Conservation (phyloP, 2,329 filamentous ascomycete species). For the Fusarium pseudograminearum region DNA sequence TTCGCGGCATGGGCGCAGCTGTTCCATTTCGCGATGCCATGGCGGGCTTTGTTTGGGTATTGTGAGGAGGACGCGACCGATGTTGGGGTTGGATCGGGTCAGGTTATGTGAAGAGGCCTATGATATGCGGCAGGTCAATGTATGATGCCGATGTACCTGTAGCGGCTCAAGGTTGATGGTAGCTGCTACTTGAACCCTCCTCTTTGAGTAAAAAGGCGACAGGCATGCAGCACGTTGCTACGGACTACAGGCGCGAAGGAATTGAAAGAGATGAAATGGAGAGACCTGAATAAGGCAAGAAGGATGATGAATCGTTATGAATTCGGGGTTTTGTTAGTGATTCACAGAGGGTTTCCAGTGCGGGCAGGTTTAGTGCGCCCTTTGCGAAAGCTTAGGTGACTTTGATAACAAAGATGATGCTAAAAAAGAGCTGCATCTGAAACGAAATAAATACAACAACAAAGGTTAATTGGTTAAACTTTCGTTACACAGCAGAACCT, state of each 20-base stretch:
- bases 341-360: constrained; percentile 8
- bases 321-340: constrained; percentile 12
- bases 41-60: constrained; percentile 14
- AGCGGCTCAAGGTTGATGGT: constrained; percentile 1
- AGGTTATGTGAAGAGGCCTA: constrained; percentile 1
- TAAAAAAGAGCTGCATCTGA: constrained; percentile 21
- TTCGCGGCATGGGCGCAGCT: constrained; percentile 41
- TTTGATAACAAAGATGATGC: constrained; percentile 5
- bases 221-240: constrained; percentile 27
- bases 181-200: constrained; percentile 16
- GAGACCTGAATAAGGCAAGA: neutral
- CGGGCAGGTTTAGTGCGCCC: constrained; percentile 3
- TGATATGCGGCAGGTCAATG: constrained; percentile 2
- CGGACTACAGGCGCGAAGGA: constrained; percentile 7
- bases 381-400: constrained; percentile 20
- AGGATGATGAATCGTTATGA: neutral
- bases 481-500: neutral
- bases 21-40: constrained; percentile 42
- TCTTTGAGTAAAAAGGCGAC: neutral
- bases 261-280: constrained; percentile 13
- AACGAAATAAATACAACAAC: neutral
- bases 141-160: constrained; percentile 3
- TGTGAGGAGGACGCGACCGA: constrained; percentile 12
- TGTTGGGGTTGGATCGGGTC: constrained; percentile 14
- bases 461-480: constrained; percentile 2